Base-by-base conservation (phyloP, 257 asterid genomes). In the Ilex aquifolium region DNA sequence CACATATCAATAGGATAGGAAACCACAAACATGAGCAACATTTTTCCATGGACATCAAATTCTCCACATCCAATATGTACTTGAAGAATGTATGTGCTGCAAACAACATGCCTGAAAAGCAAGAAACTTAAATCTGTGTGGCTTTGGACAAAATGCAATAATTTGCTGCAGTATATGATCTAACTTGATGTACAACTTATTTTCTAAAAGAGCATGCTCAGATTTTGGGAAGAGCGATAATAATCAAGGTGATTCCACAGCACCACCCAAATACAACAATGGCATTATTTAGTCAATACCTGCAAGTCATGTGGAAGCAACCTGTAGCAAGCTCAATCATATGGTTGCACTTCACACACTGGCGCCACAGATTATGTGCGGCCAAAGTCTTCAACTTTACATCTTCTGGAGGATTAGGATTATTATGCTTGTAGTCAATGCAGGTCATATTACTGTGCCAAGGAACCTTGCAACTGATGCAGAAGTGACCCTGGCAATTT, bases 241-340 rank as follows among this genome's bases (percentile, higher is more conserved):
- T 13, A 44, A 7, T 44, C 50, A 44, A 44, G 50, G 50, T 7
- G 9, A 44, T 44, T 44, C 50, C 50, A 44, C 50, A 44, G 9
- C 9, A 7, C 13, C 9, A 7, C 50, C 54, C 42, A 13, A 15
- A 66, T 61, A 11, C 64, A 62, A 31, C 16, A 30, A 57, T 39
- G 55, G 32, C 52, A 57, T 60, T 44, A 65, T 52, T 58, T 56
- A 66, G 56, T 52, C 16, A n/a, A 58, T 72, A 86, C 89, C 95
- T 83, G 89, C 89, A 83, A 39, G 86, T 80, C 78, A 83, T 80
- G 74, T 83, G 89, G 82, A 72, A 83, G 75, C 86, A 83, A 49
- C 89, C 89, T 1, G 89, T 53, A 69, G 72, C 74, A 44, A 83
- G 84, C 72, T 77, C 84, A 44, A 83, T 80, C 89, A 83, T 80